These are phyloP conservation scores for Phytophthora cryptogea DNA, from an alignment of 352 stramenopile genomes.

Conservation along the genomic window DNA sequence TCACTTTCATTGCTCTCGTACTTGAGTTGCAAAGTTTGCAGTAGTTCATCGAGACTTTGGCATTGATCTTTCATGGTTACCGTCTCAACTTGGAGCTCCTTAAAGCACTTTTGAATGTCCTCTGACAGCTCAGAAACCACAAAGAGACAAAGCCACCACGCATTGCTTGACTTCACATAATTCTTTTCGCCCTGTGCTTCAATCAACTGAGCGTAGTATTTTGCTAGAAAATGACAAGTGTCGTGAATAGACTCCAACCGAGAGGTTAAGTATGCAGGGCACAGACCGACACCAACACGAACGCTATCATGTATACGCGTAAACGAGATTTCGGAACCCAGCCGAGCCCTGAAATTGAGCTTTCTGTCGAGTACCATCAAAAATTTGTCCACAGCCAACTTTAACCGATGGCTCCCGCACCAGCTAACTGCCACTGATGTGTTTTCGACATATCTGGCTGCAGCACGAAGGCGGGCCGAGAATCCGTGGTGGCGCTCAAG, in stretches of 20 bases:
- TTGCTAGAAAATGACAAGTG: conserved; percentile 11
- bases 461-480: not conserved
- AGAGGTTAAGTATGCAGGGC: conserved; percentile 1
- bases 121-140: conserved; percentile 2
- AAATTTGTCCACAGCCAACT: conserved; percentile 4
- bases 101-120: not conserved
- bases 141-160: conserved; percentile 13
- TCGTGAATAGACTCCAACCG: conserved; percentile 17
- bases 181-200: conserved; percentile 1
- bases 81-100: not conserved
- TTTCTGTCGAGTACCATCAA: too few relatives aligned
- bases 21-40: not conserved
- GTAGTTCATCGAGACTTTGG: not conserved
- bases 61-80: conserved; percentile 5
- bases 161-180: not conserved
- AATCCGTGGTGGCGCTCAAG: conserved; percentile 8
- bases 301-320: too few relatives aligned
- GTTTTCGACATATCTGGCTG: not conserved
- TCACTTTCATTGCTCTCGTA: conserved; percentile 5
- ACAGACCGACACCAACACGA: not conserved
- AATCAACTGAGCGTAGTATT: not conserved
- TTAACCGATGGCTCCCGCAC: conserved; percentile 17
- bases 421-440: not conserved
- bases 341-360: too few relatives aligned
- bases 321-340: too few relatives aligned